phyloP scores from a whole-genome alignment of 352 stramenopile species.

The Pythium brassicae region DNA sequence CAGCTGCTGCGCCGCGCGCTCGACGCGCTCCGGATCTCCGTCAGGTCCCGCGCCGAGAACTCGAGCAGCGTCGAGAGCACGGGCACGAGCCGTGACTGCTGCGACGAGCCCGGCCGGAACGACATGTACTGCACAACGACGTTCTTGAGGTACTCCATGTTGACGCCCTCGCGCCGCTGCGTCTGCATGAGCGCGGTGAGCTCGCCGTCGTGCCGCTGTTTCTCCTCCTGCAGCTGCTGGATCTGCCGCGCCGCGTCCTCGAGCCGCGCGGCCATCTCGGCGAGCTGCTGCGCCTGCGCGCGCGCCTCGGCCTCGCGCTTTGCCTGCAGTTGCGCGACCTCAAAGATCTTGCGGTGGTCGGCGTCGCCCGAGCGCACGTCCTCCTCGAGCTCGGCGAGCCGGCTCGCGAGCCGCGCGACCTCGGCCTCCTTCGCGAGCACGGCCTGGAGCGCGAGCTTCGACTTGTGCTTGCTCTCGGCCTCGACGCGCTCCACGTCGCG shows the following conservation, averaged over 20 bases:
- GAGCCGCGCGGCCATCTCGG: conserved; percentile 42
- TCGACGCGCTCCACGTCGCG: conserved; percentile 65
- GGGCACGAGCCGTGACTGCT: conserved; percentile 71
- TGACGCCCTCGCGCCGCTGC: conserved; percentile 79
- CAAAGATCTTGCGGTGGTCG: conserved; percentile 85
- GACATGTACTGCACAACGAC: conserved; percentile 90
- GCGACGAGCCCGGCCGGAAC: conserved; percentile 75
- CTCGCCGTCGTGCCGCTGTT: conserved; percentile 57
- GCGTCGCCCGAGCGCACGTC: conserved; percentile 80
- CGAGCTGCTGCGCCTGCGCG: conserved; percentile 46
- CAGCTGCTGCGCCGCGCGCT: conserved; percentile 60
- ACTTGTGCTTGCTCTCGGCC: conserved; percentile 80
- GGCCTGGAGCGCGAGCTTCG: conserved; percentile 74
- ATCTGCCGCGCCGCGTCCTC: conserved; percentile 41
- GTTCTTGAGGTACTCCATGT: conserved; percentile 91
- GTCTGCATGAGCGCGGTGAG: conserved; percentile 73
- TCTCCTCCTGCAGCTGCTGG: conserved; percentile 53
- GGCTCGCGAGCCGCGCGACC: conserved; percentile 46
- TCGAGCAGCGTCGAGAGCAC: conserved; percentile 85
- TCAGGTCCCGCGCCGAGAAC: conserved; percentile 70
- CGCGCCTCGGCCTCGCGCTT: conserved; percentile 70
- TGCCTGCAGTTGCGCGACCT: conserved; percentile 81
- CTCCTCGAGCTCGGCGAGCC: conserved; percentile 72
- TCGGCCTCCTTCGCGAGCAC: conserved; percentile 80
- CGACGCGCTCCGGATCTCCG: conserved; percentile 67